A percentile compares a stretch with the other conserved stretches of the same genome.
Evolutionary conservation across 176 grass and related monocot species (phyloP).

Genomic region (Triticum timopheevii): DNA sequence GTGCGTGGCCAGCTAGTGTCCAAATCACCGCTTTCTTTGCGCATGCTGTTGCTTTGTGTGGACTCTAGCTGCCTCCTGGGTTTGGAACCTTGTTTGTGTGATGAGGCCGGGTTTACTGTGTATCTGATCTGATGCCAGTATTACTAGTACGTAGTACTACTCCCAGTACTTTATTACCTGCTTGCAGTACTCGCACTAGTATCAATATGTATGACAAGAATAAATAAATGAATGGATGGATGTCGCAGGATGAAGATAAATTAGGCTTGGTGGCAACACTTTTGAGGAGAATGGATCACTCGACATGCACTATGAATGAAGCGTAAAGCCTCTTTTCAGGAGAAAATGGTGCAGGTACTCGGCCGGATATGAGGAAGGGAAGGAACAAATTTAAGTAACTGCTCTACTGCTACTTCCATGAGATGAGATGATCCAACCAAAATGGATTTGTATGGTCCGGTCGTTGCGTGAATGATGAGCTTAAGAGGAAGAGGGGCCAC

Average conservation of each 20-base stretch:
- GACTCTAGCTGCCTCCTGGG: background rate
- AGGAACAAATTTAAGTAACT: background rate
- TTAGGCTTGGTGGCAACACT: background rate
- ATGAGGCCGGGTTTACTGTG: too few species aligned
- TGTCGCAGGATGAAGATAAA: background rate
- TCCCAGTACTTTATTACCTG: too few species aligned
- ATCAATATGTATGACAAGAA: background rate
- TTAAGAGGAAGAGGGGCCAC: background rate
- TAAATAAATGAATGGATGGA: background rate
- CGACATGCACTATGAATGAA: background rate
- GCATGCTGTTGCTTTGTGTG: background rate
- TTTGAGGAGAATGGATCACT: background rate
- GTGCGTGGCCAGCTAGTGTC: background rate
- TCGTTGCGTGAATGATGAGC: constrained; percentile 32
- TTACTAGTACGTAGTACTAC: too few species aligned
- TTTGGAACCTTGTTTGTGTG: background rate
- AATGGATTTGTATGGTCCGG: too few species aligned
- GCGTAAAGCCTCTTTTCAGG: constrained; percentile 5
- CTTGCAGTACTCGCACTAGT: too few species aligned
- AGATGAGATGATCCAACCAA: too few species aligned
- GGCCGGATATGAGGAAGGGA: background rate
- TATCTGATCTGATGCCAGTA: too few species aligned
- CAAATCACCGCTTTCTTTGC: constrained; percentile 27
- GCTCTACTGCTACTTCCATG: too few species aligned
- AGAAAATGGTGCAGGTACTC: background rate